Evolutionary conservation across 306 rosid genomes (phyloP).

Genomic region (Sindora glabra): DNA sequence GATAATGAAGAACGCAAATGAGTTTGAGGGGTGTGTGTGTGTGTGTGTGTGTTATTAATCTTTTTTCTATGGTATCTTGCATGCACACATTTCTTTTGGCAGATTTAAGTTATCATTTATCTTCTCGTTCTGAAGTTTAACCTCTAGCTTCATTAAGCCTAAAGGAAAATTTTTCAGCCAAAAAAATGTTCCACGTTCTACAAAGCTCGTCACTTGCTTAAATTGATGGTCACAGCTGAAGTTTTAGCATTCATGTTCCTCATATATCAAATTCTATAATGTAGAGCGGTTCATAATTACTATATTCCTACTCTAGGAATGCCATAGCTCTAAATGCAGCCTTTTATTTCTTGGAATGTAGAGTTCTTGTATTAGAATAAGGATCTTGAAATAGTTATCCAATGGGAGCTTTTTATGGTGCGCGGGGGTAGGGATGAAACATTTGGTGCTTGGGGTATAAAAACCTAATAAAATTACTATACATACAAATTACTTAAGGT

Average conservation of each 20-base stretch:
- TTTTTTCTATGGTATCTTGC: background rate
- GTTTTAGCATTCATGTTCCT: too few relatives aligned
- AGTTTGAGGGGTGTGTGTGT: too few relatives aligned
- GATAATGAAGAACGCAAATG: conserved; percentile 77
- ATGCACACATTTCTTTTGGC: background rate
- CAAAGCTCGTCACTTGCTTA: background rate
- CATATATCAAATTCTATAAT: too few relatives aligned
- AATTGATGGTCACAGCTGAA: background rate
- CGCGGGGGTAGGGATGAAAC: too few relatives aligned
- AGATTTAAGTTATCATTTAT: background rate
- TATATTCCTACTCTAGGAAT: too few relatives aligned
- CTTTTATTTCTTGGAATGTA: background rate
- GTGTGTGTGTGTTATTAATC: conserved; percentile 21
- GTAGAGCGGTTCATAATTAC: too few relatives aligned
- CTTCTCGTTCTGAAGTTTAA: background rate
- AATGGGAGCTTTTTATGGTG: too few relatives aligned
- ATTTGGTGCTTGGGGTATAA: too few relatives aligned
- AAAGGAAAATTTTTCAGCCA: background rate
- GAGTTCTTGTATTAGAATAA: background rate
- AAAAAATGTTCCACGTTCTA: background rate
- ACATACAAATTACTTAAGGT: too few relatives aligned
- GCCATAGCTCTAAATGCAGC: background rate
- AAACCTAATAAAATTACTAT: too few relatives aligned
- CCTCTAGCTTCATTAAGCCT: background rate
- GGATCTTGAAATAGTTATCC: background rate